Evolutionary conservation across 176 grass and related monocot species (phyloP).

Genomic region (Oryza brachyantha): DNA sequence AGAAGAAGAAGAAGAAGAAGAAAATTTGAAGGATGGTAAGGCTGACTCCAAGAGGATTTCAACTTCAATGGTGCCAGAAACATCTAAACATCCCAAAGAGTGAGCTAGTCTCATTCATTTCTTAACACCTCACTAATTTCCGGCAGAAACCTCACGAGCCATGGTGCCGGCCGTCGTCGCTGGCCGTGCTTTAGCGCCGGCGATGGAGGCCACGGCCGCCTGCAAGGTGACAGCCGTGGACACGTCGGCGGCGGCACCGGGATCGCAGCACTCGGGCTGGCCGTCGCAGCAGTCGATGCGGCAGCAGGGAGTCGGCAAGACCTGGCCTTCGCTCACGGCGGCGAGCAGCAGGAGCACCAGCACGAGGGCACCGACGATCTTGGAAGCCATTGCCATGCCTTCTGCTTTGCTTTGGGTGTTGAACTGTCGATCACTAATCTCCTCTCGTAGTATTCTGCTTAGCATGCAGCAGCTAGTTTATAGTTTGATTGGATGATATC

Average conservation of each 20-base stretch:
- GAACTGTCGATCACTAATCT: background rate
- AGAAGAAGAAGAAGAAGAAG: too few species aligned
- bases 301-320: slow-evolving; percentile 40
- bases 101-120: background rate
- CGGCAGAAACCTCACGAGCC: slow-evolving; percentile 16
- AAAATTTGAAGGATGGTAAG: too few species aligned
- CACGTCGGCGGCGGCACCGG: background rate
- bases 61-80: too few species aligned
- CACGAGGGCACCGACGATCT: background rate
- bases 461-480: too few species aligned
- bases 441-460: too few species aligned
- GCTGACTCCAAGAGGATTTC: too few species aligned
- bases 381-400: background rate
- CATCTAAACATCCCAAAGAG: too few species aligned
- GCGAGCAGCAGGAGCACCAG: slow-evolving; percentile 46
- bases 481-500: background rate
- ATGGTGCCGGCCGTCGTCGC: background rate
- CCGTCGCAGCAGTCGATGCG: slow-evolving; percentile 51
- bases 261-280: slow-evolving; percentile 33
- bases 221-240: background rate
- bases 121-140: slow-evolving; percentile 12
- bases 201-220: background rate
- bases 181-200: background rate
- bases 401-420: background rate
- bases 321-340: slow-evolving; percentile 29